phyloP scores from a whole-genome alignment of 2,329 filamentous ascomycete genomes.

The Colletotrichum magnum region DNA sequence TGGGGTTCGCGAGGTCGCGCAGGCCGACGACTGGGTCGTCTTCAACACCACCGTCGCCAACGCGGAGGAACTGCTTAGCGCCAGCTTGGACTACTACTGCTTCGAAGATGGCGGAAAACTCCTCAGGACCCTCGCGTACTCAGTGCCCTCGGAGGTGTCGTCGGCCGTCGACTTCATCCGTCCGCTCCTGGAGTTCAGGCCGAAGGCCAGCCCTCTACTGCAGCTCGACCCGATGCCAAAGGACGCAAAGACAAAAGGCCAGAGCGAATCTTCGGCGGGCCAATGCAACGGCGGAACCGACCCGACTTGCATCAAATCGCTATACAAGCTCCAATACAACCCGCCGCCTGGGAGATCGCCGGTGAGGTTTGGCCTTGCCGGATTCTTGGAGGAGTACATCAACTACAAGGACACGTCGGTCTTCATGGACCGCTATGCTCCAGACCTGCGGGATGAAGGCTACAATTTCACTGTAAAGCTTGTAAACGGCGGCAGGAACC shows the following conservation, averaged over 20 bases:
- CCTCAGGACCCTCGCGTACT: constrained; percentile 60
- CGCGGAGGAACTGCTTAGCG: constrained; percentile 55
- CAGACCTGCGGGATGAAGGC: constrained; percentile 51
- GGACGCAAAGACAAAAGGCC: not conserved
- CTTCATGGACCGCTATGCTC: constrained; percentile 55
- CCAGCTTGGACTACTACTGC: constrained; percentile 56
- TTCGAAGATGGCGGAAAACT: constrained; percentile 54
- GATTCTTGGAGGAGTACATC: constrained; percentile 64
- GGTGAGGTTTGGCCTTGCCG: constrained; percentile 61
- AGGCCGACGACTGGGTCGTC: constrained; percentile 58
- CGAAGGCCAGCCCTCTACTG: constrained; percentile 45
- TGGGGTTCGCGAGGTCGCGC: constrained; percentile 50
- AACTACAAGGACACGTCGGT: constrained; percentile 57
- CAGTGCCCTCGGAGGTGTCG: constrained; percentile 56
- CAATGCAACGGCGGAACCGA: constrained; percentile 43
- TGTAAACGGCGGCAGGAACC: constrained; percentile 61
- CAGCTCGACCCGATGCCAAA: not conserved
- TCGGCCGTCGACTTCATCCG: constrained; percentile 61
- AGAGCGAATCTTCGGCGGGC: not conserved
- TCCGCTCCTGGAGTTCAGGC: constrained; percentile 65
- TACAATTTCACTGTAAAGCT: constrained; percentile 58
- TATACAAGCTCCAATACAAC: constrained; percentile 61
- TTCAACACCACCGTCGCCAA: constrained; percentile 56
- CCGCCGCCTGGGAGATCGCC: constrained; percentile 47
- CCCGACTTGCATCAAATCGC: constrained; percentile 57